These are phyloP conservation scores for Golubevia sp. DNA, from an alignment of 1,284 basidiomycete species.

Conservation along the genomic window DNA sequence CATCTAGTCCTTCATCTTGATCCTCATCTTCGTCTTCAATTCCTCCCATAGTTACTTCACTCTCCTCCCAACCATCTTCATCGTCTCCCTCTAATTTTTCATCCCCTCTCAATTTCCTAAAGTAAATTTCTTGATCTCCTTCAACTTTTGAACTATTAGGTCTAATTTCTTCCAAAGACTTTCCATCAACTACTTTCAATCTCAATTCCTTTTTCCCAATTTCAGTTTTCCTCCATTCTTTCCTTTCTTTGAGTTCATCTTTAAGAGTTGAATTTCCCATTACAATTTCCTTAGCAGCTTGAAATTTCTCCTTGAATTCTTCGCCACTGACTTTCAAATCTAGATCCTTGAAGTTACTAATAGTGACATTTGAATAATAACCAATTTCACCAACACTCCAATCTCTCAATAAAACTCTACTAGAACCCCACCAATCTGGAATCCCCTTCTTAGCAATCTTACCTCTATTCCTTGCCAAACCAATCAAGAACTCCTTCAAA, in stretches of 20 bases:
- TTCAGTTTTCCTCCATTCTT: not conserved
- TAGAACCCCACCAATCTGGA: conserved; percentile 43
- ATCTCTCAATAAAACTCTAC: conserved; percentile 46
- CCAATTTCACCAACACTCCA: conserved; percentile 47
- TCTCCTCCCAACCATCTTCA: conserved; percentile 31
- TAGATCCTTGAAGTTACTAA: too few relatives aligned
- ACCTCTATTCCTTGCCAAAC: conserved; percentile 39
- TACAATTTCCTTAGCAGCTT: too few relatives aligned
- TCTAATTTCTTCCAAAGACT: not conserved
- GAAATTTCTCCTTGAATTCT: too few relatives aligned
- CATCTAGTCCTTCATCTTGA: conserved; percentile 17
- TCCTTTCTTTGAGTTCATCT: not conserved
- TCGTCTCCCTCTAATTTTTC: conserved; percentile 17
- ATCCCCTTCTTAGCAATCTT: conserved; percentile 43
- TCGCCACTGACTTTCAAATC: too few relatives aligned
- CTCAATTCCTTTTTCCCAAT: not conserved
- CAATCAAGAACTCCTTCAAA: conserved; percentile 52
- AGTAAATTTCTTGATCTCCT: not conserved
- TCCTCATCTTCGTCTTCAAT: conserved; percentile 29
- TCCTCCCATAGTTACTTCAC: conserved; percentile 33
- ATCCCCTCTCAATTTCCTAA: not conserved
- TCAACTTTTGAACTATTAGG: not conserved
- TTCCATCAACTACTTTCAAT: not conserved
- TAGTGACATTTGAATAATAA: conserved; percentile 41
- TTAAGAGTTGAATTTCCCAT: too few relatives aligned